Conservation (phyloP, 305 asterid species). For the Withania somnifera region DNA sequence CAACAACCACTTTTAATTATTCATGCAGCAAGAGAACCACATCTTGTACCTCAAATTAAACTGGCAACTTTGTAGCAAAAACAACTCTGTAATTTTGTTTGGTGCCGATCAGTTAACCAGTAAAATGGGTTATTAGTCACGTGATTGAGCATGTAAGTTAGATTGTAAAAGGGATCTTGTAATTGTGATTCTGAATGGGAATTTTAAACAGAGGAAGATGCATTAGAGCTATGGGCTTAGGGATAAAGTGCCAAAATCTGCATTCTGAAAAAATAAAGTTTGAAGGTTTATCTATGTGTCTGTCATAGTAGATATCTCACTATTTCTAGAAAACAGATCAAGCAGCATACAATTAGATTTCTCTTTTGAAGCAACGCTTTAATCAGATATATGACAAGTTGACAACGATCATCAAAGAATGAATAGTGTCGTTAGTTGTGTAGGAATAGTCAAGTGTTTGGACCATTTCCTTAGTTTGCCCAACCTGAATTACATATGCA, state of each 20-base stretch:
- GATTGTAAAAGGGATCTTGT: background rate
- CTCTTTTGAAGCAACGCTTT: background rate
- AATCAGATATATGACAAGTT: background rate
- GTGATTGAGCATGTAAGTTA: background rate
- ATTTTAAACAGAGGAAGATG: background rate
- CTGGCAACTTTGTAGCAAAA: background rate
- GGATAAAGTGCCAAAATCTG: background rate
- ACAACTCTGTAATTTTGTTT: background rate
- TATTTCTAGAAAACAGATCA: background rate
- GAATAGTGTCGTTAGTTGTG: background rate
- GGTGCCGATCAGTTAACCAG: background rate
- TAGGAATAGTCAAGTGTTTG: background rate
- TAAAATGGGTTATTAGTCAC: background rate
- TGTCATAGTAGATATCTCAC: background rate
- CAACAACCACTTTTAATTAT: no score
- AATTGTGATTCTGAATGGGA: background rate
- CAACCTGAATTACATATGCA: background rate
- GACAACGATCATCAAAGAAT: background rate
- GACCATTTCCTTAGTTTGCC: background rate
- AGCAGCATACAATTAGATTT: background rate
- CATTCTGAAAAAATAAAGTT: background rate
- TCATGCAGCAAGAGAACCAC: background rate
- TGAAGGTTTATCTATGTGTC: background rate
- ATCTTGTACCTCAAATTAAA: background rate
- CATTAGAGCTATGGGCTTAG: background rate